These are phyloP conservation scores for Chrysoporthe deuterocubensis DNA, from an alignment of 2,329 filamentous ascomycete genomes.

Conservation along the genomic window DNA sequence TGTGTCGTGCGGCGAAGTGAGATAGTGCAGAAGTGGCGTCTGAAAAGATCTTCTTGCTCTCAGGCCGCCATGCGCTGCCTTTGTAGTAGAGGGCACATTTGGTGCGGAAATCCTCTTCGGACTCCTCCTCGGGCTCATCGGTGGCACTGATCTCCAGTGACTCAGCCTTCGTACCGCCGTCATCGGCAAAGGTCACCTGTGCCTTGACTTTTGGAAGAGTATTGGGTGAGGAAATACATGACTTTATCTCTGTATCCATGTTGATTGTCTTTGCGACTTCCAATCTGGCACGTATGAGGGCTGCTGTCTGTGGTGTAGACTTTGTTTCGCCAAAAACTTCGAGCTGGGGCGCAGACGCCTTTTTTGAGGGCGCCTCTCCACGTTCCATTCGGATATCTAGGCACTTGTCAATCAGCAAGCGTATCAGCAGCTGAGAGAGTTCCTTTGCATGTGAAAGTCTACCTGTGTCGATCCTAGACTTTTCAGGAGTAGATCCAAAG, in stretches of 20 bases:
- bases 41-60: conserved; percentile 16
- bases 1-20: conserved; percentile 14
- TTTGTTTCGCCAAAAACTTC: background rate
- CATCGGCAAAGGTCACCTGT: background rate
- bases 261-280: background rate
- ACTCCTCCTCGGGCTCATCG: background rate
- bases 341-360: background rate
- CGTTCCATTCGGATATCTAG: background rate
- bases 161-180: background rate
- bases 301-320: background rate
- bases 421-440: background rate
- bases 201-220: background rate
- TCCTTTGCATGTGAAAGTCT: background rate
- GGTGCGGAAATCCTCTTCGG: background rate
- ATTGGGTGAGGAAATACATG: background rate
- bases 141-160: background rate
- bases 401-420: background rate
- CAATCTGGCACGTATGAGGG: background rate
- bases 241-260: background rate
- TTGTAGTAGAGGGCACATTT: conserved; percentile 23
- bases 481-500: conserved; percentile 9
- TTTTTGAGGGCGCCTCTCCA: background rate
- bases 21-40: conserved; percentile 19
- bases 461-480: background rate
- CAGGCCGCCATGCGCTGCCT: conserved; percentile 13